Conservation (phyloP, 164 flowering plant genomes). For the Kalanchoe fedtschenkoi region DNA sequence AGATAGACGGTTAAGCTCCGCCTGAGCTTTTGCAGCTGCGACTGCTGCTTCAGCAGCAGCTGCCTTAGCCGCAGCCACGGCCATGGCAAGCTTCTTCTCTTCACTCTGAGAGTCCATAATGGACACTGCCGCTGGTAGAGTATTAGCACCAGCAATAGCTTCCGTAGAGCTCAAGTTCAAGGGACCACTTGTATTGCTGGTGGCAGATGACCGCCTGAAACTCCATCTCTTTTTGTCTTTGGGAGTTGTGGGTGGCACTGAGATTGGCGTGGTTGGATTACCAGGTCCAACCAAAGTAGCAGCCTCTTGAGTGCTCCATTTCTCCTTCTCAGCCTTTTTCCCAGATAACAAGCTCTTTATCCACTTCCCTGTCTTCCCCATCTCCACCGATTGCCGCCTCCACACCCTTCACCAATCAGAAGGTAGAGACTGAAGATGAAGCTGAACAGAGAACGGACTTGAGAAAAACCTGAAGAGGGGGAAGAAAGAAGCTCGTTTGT, state of each 20-base stretch:
- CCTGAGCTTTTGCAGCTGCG: slow-evolving; percentile 63
- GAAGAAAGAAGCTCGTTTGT: not conserved
- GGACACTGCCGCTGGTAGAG: slow-evolving; percentile 7
- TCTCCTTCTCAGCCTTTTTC: slow-evolving; percentile 28
- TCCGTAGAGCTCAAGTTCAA: slow-evolving; percentile 32
- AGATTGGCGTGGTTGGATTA: slow-evolving; percentile 39
- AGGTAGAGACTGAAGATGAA: not conserved
- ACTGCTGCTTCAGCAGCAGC: slow-evolving; percentile 66
- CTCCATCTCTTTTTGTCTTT: slow-evolving; percentile 88
- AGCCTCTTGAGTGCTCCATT: slow-evolving; percentile 11
- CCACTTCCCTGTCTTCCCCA: slow-evolving; percentile 63
- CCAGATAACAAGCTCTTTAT: slow-evolving; percentile 43
- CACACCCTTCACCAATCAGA: not conserved
- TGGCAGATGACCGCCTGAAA: slow-evolving; percentile 64
- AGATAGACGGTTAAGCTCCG: slow-evolving; percentile 51
- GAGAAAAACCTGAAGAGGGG: not conserved
- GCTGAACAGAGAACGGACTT: not conserved
- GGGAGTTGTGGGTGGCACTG: slow-evolving; percentile 40
- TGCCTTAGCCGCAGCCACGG: slow-evolving; percentile 61
- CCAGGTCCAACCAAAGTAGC: slow-evolving; percentile 14
- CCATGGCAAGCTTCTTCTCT: slow-evolving; percentile 62
- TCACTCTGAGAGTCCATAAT: slow-evolving; percentile 31
- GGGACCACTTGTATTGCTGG: slow-evolving; percentile 24
- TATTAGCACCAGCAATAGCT: slow-evolving; percentile 12
- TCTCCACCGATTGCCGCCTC: slow-evolving; percentile 9